Base-by-base conservation (phyloP, 192 early-diverging fungal genomes). In the Coemansia sp. region DNA sequence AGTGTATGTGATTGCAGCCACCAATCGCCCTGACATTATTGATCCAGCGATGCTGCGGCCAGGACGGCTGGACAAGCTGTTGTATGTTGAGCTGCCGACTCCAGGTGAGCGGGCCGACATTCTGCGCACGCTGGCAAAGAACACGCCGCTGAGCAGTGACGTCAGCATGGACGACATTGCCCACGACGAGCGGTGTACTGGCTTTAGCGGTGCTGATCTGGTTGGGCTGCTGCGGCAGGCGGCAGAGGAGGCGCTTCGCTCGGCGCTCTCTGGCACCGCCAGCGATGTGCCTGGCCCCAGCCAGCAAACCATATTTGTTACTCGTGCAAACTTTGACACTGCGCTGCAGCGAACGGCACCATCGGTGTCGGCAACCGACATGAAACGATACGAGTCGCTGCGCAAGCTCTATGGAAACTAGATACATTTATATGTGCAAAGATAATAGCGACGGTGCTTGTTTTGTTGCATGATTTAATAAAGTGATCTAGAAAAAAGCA, bases 1-100 rank as follows among this genome's bases (percentile, higher is more conserved):
- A 54, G 96, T 99, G 0, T 99, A 93, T 76, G 90, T 99, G 26
- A 94, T 99, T 70, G 97, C 93, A 1, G 97, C 97, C 13, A 99
- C 97, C 8, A 99, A 99, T 65, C 85, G 97, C 27, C 97, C 97
- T 37, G 94, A 96, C 64, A 95, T 95, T 70, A 95, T 99, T 62
- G 97, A 99, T 65, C 89, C 97, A 5, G 97, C 97, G 32, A 96
- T 99, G 96, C 82, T 99, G 26, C 92, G 97, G 22, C 94, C 95
- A 3, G 97, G 97, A 13, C 91, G 97, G 53, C 73, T 99, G 23
- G 97, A 97, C 81, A 96, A 95, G 65, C 74, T 94, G n/a, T 82
- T 99, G n/a, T 99, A 97, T 74, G 94, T 99, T 1, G 94, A 96
- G 73, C 74, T 98, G 51, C 97, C 97, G 0, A 88, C 85, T 2